Evolutionary conservation across 208 protist species (phyloP).

Genomic region (Porcisia deanei): DNA sequence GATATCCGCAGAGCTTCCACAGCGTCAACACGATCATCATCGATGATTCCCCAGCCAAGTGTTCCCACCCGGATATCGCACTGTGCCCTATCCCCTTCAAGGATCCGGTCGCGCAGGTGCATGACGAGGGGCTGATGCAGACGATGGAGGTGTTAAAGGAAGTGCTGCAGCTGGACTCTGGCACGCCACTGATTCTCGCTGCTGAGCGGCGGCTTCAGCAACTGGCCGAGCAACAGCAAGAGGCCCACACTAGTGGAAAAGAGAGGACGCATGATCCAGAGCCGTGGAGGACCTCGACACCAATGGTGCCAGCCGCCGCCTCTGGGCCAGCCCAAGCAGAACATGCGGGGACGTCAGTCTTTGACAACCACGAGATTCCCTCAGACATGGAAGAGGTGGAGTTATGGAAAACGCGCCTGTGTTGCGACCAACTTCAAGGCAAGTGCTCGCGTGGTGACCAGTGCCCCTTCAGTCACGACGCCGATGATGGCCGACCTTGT

Average conservation of each 20-base stretch:
- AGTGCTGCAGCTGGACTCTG: conserved; percentile 72
- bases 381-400: conserved; percentile 41
- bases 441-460: conserved; percentile 36
- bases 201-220: conserved; percentile 56
- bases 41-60: conserved; percentile 90
- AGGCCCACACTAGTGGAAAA: not conserved
- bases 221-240: conserved; percentile 16
- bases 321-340: not conserved
- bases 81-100: conserved; percentile 87
- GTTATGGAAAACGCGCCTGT: conserved; percentile 67
- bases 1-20: conserved; percentile 85
- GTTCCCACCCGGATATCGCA: conserved; percentile 89
- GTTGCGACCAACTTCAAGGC: conserved; percentile 64
- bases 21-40: conserved; percentile 92
- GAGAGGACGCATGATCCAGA: not conserved
- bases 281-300: not conserved
- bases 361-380: not conserved
- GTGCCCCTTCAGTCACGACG: conserved; percentile 75
- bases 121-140: conserved; percentile 68
- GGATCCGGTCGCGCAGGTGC: conserved; percentile 50
- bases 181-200: conserved; percentile 70
- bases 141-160: conserved; percentile 75
- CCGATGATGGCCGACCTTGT: conserved; percentile 67
- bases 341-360: not conserved
- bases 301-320: not conserved